Evolutionary conservation across 306 rosid species (phyloP), one percentile per base, ranked within the genome.

Genomic region (Rosa persica): DNA sequence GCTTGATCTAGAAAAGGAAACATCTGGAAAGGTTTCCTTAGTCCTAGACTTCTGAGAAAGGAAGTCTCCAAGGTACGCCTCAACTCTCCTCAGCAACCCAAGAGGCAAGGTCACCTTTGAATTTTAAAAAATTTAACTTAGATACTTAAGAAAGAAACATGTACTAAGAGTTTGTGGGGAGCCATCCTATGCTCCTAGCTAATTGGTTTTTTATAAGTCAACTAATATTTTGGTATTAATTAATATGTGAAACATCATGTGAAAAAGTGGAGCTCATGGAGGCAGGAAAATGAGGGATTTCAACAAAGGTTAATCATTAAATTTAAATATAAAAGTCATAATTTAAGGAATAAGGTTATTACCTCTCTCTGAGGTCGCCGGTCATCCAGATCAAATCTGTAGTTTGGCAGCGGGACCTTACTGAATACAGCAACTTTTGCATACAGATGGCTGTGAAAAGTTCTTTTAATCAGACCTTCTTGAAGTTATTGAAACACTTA

Each of bases 361-460:
- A 95, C 99, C 97, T 95, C 98, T 78, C 99, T 89, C 88, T 86
- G 97, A 34, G 99, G 99, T 49, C 92, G 89, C 75, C 83, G 82
- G 70, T 95, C 99, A 76, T 95, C 99, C 84, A 95, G 88, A 82
- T 95, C 99, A 80, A 80, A 95, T 86, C 99, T 89, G 83, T 95
- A 95, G 90, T 95, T 95, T 30, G 97, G 99, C 83, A 93, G 86
- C 5, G 98, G 98, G 40, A 84, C 87, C 87, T 93, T 95, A 75
- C 99, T 91, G 78, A 95, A 87, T 62, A 95, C 99, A 74, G 88
- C 92, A 27, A 89, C 90, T 84, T 88, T 95, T 20, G 93, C 79
- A 83, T 93, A 95, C 52, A 86, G 82, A 85, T 95, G 96, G 88
- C 99, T 95, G 98, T 82, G 83, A 86, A 42, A 40, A 80, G n/a